Percentiles rank a stretch among this genome's conserved stretches.
Evolutionary conservation across 1,284 basidiomycete genomes (phyloP).

Genomic region (Sanguinoderma infundibulare): DNA sequence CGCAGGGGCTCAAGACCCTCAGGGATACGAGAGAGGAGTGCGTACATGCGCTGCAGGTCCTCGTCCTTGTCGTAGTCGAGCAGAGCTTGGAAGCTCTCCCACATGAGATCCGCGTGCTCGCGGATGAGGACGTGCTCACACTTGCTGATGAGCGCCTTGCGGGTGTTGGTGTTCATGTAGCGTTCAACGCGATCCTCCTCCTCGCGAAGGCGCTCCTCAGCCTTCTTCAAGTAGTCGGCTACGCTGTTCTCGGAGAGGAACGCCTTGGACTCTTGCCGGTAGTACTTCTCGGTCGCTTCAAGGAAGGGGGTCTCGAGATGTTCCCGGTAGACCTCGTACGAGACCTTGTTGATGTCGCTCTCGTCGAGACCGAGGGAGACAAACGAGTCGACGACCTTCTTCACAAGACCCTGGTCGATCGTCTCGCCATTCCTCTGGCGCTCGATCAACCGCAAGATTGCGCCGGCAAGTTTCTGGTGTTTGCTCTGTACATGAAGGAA

Average conservation of each 20-base stretch:
- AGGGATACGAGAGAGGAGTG: constrained; percentile 86
- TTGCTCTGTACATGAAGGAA: constrained; percentile 88
- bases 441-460: constrained; percentile 89
- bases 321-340: constrained; percentile 93
- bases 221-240: constrained; percentile 97
- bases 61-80: constrained; percentile 94
- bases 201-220: constrained; percentile 90
- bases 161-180: constrained; percentile 89
- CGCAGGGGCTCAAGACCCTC: constrained; percentile 93
- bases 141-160: constrained; percentile 85
- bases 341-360: constrained; percentile 88
- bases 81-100: constrained; percentile 93
- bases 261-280: constrained; percentile 88
- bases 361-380: constrained; percentile 96
- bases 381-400: constrained; percentile 96
- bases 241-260: constrained; percentile 93
- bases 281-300: constrained; percentile 88
- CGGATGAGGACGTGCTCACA: constrained; percentile 95
- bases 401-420: constrained; percentile 93
- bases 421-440: constrained; percentile 94
- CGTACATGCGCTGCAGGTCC: constrained; percentile 96
- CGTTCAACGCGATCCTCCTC: constrained; percentile 96
- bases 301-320: constrained; percentile 94
- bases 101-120: constrained; percentile 87
- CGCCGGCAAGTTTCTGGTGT: constrained; percentile 82